Conservation (phyloP, 805 yeast species). For the Suhomyces xylopsoci region DNA sequence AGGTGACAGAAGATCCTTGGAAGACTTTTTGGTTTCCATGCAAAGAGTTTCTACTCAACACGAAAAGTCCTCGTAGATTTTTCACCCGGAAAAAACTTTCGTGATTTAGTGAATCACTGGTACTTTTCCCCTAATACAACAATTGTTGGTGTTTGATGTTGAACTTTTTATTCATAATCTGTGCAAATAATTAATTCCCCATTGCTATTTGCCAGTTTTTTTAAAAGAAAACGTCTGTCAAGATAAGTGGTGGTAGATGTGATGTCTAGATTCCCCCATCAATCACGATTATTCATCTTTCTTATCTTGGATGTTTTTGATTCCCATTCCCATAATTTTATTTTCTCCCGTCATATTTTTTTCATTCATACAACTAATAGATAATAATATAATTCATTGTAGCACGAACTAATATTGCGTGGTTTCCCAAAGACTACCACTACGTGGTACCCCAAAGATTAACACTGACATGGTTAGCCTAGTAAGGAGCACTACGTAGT, state of each 20-base stretch:
- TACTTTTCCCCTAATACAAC: not conserved
- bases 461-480: too few species aligned
- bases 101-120: not conserved
- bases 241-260: constrained; percentile 1
- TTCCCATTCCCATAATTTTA: constrained; percentile 9
- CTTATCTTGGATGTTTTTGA: constrained; percentile 3
- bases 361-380: constrained; percentile 21
- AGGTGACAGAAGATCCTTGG: constrained; percentile 56
- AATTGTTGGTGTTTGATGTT: constrained; percentile 3
- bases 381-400: constrained; percentile 23
- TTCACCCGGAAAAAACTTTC: too few species aligned
- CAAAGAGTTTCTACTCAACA: constrained; percentile 88
- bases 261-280: constrained; percentile 6
- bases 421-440: too few species aligned
- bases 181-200: not conserved
- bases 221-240: not conserved
- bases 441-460: too few species aligned
- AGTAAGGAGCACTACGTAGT: too few species aligned
- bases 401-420: too few species aligned
- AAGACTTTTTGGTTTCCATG: constrained; percentile 84
- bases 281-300: not conserved
- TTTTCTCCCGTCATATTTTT: constrained; percentile 12
- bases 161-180: not conserved
- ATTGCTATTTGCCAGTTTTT: not conserved
- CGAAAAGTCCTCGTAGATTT: constrained; percentile 63